Percentiles rank a stretch among this genome's conserved stretches.
Evolutionary conservation across 2,329 filamentous ascomycete genomes (phyloP).

Genomic region (Penicillium vulpinum): DNA sequence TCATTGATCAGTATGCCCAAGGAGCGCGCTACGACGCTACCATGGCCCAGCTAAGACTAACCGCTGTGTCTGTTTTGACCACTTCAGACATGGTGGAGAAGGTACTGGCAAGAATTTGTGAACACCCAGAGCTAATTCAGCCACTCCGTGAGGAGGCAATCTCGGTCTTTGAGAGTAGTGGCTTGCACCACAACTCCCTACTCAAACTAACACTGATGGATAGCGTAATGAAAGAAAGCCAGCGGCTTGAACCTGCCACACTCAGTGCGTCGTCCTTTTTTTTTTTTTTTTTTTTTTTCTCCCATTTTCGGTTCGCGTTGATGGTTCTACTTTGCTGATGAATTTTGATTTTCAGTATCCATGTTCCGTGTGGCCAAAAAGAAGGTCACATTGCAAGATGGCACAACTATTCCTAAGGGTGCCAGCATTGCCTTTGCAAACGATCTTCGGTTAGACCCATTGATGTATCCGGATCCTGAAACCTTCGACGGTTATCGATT

Average conservation of each 20-base stretch:
- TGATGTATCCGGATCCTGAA: background rate
- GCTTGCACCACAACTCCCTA: background rate
- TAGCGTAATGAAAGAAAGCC: background rate
- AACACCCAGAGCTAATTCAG: background rate
- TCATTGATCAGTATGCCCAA: background rate
- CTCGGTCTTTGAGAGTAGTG: background rate
- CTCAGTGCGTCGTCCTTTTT: background rate
- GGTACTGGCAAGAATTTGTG: background rate
- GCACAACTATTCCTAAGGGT: background rate
- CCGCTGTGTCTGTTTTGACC: background rate
- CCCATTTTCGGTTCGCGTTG: too few relatives aligned
- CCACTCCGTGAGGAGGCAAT: background rate
- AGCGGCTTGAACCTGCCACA: background rate
- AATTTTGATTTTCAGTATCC: background rate
- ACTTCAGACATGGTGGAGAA: background rate
- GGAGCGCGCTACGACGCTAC: background rate
- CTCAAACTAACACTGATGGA: background rate
- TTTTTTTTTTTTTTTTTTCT: too few relatives aligned
- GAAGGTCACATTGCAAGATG: background rate
- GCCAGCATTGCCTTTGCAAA: background rate
- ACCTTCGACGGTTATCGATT: background rate
- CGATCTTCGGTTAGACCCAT: background rate
- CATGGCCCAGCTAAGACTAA: background rate
- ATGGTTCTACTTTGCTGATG: background rate
- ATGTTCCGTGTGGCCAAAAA: background rate